Evolutionary conservation across 2,329 filamentous ascomycete genomes (phyloP), one percentile per base, ranked within the genome.

Genomic region (Fusarium lyarnte): DNA sequence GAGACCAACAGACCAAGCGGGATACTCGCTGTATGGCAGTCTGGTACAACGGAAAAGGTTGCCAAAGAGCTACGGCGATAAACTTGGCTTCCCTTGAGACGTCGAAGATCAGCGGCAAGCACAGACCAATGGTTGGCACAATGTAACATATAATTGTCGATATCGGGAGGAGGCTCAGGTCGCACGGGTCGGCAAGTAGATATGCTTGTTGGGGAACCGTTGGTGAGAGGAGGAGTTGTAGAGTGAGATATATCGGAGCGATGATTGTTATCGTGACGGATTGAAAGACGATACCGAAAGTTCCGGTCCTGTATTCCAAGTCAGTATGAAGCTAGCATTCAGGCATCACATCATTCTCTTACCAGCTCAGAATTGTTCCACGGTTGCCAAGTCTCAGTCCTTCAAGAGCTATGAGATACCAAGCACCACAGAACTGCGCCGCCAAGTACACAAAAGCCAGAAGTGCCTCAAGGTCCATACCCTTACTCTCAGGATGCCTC

Each of bases 391-490:
- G n/a, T n/a, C 73, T 62, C 33, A 75, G 16, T 0, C 73, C 73
- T 38, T 75, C 73, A 1, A 75, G 57, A 1, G 73, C 67, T 14
- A 75, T 74, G 0, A 75, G 6, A 39, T 66, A 74, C 73, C 73
- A 75, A 13, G 70, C 73, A 13, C 72, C 73, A 13, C 73, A 68
- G 41, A 75, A 75, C n/a, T 75, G 73, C 19, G 73, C 55, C 1
- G 73, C 73, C 17, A 75, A 31, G n/a, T 75, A 75, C 2, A 46
- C 61, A 55, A 75, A 75, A 1, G 73, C 67, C 2, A 75, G 16
- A 8, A 75, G 35, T 1, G 73, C 70, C 10, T 75, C 70, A 2
- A 66, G 49, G 11, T 75, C 67, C 4, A 72, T 35, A 1, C 52
- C 47, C 6, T 65, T 36, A 2, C 21, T 11, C 1, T 42, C 38